Evolutionary conservation across 129 eudicot species (phyloP), one percentile per base, ranked within the genome.

Genomic region (Ambrosia artemisiifolia): DNA sequence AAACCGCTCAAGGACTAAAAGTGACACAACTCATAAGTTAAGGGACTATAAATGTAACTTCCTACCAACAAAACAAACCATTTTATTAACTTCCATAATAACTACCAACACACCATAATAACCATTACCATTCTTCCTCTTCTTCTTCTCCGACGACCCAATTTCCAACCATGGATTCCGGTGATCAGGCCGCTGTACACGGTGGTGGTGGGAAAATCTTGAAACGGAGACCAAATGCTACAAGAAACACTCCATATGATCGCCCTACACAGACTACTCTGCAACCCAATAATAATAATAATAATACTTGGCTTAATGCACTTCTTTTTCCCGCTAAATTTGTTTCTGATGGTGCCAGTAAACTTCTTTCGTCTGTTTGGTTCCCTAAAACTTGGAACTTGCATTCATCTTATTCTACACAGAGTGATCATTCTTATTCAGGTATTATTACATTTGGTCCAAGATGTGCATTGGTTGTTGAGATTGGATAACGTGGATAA

Each of bases 361-460:
- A 69, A 80, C 72, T 80, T 40, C 7, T 80, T 63, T 80, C 84
- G 19, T 69, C 84, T 4, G 0, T 80, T 61, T 80, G 84, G 84
- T 68, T 53, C 65, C 76, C 79, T 9, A 70, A 68, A 3, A 69
- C n/a, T 32, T 80, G 80, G 84, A 70, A 49, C 36, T 50, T 75
- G 44, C 43, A n/a, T 57, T 61, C 75, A 4, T 63, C 75, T 5
- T 36, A 7, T 18, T 60, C 69, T 63, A 72, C 75, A 8, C 76
- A 80, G 12, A 60, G 61, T 4, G 76, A 74, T n/a, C n/a, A n/a
- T 74, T 74, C 84, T 80, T 67, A 68, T 73, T 79, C 83, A 59
- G 83, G 83, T 79, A 18, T 57, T 43, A 7, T 11, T n/a, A n/a
- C n/a, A 74, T 49, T 63, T 50, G 32, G 71, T 47, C 0, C 3